Conservation (phyloP, 306 rosid genomes). For the Rosa multiflora region DNA sequence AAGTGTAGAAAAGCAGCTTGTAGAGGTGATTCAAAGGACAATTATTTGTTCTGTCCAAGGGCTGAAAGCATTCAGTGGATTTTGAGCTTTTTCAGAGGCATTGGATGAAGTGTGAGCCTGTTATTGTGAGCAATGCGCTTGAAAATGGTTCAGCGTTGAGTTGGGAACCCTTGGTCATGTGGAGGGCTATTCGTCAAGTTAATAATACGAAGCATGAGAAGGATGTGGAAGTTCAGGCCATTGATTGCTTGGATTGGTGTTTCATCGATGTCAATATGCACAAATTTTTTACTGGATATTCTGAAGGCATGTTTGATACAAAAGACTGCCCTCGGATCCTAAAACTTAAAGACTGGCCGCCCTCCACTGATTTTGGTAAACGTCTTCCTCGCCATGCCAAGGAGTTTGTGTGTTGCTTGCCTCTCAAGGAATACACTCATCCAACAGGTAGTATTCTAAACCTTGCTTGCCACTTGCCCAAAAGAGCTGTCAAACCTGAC, state of each 20-base stretch:
- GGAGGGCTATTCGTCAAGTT: constrained; percentile 82
- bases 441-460: constrained; percentile 51
- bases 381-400: too few species aligned
- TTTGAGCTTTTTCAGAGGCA: constrained; percentile 74
- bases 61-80: constrained; percentile 47
- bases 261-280: constrained; percentile 52
- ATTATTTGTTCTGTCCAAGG: constrained; percentile 33
- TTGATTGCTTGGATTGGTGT: constrained; percentile 81
- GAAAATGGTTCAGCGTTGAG: constrained; percentile 69
- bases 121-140: constrained; percentile 76
- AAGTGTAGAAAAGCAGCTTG: constrained; percentile 59
- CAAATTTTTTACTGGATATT: too few species aligned
- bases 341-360: constrained; percentile 66
- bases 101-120: constrained; percentile 85
- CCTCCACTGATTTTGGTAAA: too few species aligned
- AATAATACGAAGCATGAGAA: constrained; percentile 30
- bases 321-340: constrained; percentile 61
- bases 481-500: constrained; percentile 50
- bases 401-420: too few species aligned
- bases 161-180: constrained; percentile 54
- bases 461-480: constrained; percentile 45
- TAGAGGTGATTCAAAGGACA: constrained; percentile 43
- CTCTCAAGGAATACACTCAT: constrained; percentile 30
- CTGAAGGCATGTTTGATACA: constrained; percentile 37
- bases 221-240: constrained; percentile 48